These are phyloP conservation scores for Tetradesmus lagerheimii DNA, from an alignment of 139 green algal genomes.

Conservation along the genomic window DNA sequence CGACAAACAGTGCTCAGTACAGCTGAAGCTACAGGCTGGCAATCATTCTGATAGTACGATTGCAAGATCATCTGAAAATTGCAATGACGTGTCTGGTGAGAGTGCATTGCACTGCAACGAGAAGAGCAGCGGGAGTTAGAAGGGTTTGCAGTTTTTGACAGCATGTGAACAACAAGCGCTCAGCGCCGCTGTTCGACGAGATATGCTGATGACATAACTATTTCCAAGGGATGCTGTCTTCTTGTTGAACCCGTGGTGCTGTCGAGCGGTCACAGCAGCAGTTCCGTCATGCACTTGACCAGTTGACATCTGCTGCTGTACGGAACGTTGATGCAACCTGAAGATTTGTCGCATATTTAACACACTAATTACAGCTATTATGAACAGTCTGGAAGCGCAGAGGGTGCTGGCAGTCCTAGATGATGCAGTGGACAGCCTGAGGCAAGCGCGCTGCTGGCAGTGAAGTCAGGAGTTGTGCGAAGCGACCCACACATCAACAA, in stretches of 20 bases:
- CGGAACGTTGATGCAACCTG: background rate
- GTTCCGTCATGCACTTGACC: background rate
- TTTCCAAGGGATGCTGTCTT: no score
- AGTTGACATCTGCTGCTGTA: background rate
- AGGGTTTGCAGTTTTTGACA: no score
- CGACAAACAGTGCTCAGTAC: no score
- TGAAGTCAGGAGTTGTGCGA: background rate
- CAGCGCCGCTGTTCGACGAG: no score
- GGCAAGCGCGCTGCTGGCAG: slow-evolving; percentile 12
- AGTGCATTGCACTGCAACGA: no score
- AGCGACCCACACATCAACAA: background rate
- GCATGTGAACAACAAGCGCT: no score
- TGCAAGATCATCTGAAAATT: no score
- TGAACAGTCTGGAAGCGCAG: slow-evolving; percentile 46
- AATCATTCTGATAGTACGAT: no score
- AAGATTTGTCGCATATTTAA: background rate
- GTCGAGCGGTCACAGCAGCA: background rate
- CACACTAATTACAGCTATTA: background rate
- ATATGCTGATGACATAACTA: no score
- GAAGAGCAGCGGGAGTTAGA: no score
- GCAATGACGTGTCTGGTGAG: no score
- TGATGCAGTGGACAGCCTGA: slow-evolving; percentile 40
- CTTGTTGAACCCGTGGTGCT: background rate
- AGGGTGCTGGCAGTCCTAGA: slow-evolving; percentile 49
- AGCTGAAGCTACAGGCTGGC: no score